Base-by-base conservation (phyloP, 2,329 filamentous ascomycete species). In the Davidsoniella virescens region DNA sequence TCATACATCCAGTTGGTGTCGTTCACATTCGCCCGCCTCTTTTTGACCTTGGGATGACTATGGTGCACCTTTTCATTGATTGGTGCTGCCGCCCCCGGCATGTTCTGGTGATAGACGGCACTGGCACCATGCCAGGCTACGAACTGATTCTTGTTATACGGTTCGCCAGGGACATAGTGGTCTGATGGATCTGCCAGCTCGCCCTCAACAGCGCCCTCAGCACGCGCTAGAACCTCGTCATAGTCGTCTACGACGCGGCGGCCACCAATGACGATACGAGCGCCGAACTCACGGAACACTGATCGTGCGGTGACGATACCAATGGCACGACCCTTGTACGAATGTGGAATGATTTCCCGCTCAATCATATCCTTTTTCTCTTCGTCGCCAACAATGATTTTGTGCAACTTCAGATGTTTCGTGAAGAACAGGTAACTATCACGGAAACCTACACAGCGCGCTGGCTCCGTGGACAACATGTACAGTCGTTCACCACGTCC, bases 361-460 rank as follows among this genome's bases (percentile, higher is more conserved):
- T 93, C 87, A 61, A 98, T 98, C 69, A 98, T 76, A 65, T 96
- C 88, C 54, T 83, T 80, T 70, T 98, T 98, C 66, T 94, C 90
- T n/a, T 92, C 83, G 56, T 98, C 92, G 59, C 88, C 87, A 51
- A 96, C 86, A 59, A 98, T 94, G 60, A 98, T 94, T 70, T 98
- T 98, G 75, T 87, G 92, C 12, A 98, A 81, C 60, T 87, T 82
- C 62, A 85, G 84, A 66, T 98, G 92, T 67, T 96, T 98, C 56
- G 92, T 93, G 71, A 98, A 98, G 73, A 98, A 95, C 23, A 98
- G 77, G 62, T 98, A 98, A 56, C 88, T 95, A 70, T 98, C 92
- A 57, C 92, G 77, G 72, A 98, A 98, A 14, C 92, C 92, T 50
- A 94, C 88, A 60, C 92, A 96, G 56, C 92, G 84, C 20, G 92